Evolutionary conservation across 2,329 filamentous ascomycete genomes (phyloP).

Genomic region (Zarea fungicola): DNA sequence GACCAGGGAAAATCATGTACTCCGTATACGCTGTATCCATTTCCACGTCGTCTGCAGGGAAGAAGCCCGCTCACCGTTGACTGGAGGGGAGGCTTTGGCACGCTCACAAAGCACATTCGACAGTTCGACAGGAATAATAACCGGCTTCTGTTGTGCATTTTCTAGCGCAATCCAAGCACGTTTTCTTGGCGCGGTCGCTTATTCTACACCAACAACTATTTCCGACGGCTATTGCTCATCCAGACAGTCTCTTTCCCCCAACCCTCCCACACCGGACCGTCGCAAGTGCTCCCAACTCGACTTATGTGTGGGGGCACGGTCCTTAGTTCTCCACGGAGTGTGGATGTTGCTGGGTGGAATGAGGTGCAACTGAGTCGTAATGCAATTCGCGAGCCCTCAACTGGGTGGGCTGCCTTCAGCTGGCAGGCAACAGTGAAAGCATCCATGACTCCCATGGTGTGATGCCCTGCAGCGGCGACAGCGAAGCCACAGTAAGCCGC

Average conservation of each 20-base stretch:
- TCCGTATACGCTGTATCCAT: too few species aligned
- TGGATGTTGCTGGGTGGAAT: background rate
- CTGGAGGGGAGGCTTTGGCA: too few species aligned
- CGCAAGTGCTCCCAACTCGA: background rate
- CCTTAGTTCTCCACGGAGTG: background rate
- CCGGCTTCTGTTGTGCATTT: too few species aligned
- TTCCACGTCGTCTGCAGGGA: too few species aligned
- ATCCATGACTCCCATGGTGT: background rate
- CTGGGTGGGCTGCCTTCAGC: background rate
- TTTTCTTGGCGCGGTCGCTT: too few species aligned
- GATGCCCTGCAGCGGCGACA: background rate
- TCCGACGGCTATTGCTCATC: background rate
- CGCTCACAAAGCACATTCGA: too few species aligned
- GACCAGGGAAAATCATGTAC: too few species aligned
- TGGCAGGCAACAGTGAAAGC: background rate
- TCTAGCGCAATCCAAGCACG: too few species aligned
- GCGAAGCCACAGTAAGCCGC: too few species aligned
- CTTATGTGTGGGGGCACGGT: background rate
- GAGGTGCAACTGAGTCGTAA: slow-evolving; percentile 8
- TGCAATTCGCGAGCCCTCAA: slow-evolving; percentile 1
- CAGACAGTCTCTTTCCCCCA: background rate
- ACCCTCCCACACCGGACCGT: background rate
- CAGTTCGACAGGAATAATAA: too few species aligned
- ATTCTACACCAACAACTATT: too few species aligned
- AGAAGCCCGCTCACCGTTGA: too few species aligned